Base-by-base conservation (phyloP, 2,329 filamentous ascomycete species). In the Aspergillus viridinutans region DNA sequence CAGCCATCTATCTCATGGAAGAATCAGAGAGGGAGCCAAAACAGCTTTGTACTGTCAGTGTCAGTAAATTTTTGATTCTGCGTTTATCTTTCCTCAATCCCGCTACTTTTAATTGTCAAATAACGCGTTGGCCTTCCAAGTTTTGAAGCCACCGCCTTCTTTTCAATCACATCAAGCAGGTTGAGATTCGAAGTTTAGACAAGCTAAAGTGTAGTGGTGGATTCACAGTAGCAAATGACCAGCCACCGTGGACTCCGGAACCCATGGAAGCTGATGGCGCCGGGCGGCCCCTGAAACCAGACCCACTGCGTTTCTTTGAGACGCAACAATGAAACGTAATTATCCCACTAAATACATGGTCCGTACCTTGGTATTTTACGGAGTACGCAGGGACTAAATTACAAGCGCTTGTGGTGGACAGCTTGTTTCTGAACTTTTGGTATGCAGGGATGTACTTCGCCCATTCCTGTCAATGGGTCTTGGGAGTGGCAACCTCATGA, bases 281-380 rank as follows among this genome's bases (percentile, higher is more conserved):
- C 56, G 58, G 58, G 10, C 65, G 67, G 66, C 69, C 69, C 69
- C 69, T 71, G 69, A 71, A 62, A 69, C 63, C 52, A 26, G 64
- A 62, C 59, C 68, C 69, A 66, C 67, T 12, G 8, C 17, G 21
- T 54, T 54, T 50, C 49, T 38, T 54, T 29, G 52, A 17, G 42
- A 45, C 49, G 29, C 23, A 55, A 59, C 52, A 50, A 56, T 54
- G 49, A 58, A 61, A 61, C 53, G 61, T 54, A 64, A 66, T 65
- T 25, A 40, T 49, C 47, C 47, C n/a, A n/a, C n/a, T n/a, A n/a
- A 57, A 58, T 53, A 52, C 48, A 38, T 42, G 56, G 32, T 60
- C 53, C 52, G 51, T 56, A 54, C 5, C 5, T 7, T 5, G 12
- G 10, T 14, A 32, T 32, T 32, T 32, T 32, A 32, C 29, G 2